phyloP scores from a whole-genome alignment of 139 green algal species.

The Chlorokybus atmophyticus region DNA sequence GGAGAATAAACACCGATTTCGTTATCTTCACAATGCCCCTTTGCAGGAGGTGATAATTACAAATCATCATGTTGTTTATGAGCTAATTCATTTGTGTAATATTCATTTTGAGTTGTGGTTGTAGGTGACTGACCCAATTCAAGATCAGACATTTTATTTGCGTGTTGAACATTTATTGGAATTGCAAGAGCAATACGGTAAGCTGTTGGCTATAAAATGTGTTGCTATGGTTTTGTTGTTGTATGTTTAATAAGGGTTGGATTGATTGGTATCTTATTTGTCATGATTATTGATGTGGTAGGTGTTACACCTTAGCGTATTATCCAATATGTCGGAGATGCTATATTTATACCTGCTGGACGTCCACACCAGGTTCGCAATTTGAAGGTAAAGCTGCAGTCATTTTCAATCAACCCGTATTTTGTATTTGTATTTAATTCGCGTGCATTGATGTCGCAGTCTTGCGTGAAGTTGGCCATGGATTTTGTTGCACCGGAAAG shows the following conservation, averaged over 20 bases:
- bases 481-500: conserved; percentile 77
- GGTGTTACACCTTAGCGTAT: conserved; percentile 53
- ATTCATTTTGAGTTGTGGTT: background rate
- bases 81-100: too few species aligned
- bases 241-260: background rate
- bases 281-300: conserved; percentile 6
- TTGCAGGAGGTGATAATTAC: background rate
- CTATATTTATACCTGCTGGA: conserved; percentile 73
- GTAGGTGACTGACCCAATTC: conserved; percentile 22
- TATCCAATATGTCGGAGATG: conserved; percentile 61
- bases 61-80: too few species aligned
- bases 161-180: conserved; percentile 14
- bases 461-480: conserved; percentile 58
- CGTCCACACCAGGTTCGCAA: conserved; percentile 75
- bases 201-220: too few species aligned
- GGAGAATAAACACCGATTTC: conserved; percentile 11
- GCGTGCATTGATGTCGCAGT: conserved; percentile 19
- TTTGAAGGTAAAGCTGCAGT: conserved; percentile 19
- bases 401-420: background rate
- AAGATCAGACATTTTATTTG: conserved; percentile 31
- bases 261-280: background rate
- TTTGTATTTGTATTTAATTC: background rate
- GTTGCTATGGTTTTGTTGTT: conserved; percentile 1
- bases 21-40: conserved; percentile 11
- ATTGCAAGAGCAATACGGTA: conserved; percentile 23